A percentile compares a stretch with the other conserved stretches of the same genome.
Conservation (phyloP, 805 yeast genomes). For the Metschnikowia amazonensis region DNA sequence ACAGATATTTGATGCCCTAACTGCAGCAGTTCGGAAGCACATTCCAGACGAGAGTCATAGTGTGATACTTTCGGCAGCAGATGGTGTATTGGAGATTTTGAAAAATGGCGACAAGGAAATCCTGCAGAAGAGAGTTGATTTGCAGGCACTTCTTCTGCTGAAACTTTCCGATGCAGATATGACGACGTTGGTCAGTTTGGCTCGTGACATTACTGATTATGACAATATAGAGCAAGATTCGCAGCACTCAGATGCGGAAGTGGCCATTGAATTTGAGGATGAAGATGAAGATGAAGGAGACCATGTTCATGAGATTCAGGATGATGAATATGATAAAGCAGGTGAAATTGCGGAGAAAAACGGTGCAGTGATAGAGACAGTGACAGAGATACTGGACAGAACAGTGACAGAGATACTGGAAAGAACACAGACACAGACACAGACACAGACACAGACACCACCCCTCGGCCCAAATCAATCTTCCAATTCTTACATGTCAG, state of each 20-base stretch:
- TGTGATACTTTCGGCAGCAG: constrained; percentile 67
- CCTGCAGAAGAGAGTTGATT: constrained; percentile 41
- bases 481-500: not conserved
- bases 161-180: constrained; percentile 41
- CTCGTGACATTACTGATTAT: constrained; percentile 51
- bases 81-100: constrained; percentile 53
- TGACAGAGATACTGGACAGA: too few relatives aligned
- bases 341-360: constrained; percentile 17
- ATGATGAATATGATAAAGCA: constrained; percentile 19
- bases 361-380: constrained; percentile 9
- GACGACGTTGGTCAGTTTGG: constrained; percentile 43
- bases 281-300: constrained; percentile 11
- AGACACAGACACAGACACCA: too few relatives aligned
- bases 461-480: too few relatives aligned
- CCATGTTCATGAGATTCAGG: constrained; percentile 25
- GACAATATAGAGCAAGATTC: constrained; percentile 14
- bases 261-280: constrained; percentile 23
- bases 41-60: constrained; percentile 76
- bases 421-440: too few relatives aligned
- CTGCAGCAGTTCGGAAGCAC: constrained; percentile 54
- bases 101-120: constrained; percentile 46
- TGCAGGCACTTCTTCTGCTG: constrained; percentile 46
- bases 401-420: too few relatives aligned
- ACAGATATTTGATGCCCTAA: constrained; percentile 51
- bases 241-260: constrained; percentile 19